These are phyloP conservation scores for Brassica cretica DNA, from an alignment of 345 rosid genomes.

Conservation along the genomic window DNA sequence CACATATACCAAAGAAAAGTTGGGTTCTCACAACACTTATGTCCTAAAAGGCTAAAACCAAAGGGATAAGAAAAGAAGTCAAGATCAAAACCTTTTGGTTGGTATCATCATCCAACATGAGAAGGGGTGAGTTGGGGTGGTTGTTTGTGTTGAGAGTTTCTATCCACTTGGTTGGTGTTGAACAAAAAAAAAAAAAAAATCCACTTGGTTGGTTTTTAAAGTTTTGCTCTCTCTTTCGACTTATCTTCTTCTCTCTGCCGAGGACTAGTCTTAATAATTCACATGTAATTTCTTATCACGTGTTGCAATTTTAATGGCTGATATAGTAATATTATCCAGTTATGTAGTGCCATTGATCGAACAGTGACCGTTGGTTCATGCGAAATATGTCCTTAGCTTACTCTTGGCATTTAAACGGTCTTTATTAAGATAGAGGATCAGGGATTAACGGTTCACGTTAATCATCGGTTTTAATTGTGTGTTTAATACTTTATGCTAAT, in stretches of 20 bases:
- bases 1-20: background rate
- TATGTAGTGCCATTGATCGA: background rate
- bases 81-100: constrained; percentile 32
- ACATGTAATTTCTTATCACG: background rate
- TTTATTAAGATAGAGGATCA: background rate
- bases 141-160: background rate
- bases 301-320: background rate
- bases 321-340: background rate
- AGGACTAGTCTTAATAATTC: background rate
- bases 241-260: background rate
- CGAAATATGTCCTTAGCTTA: constrained; percentile 24
- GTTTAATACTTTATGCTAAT: background rate
- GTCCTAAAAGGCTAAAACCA: background rate
- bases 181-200: background rate
- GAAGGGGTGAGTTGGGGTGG: background rate
- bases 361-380: constrained; percentile 18
- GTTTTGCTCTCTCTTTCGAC: background rate
- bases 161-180: constrained; percentile 19
- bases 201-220: constrained; percentile 21
- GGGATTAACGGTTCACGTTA: background rate
- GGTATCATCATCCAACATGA: constrained; percentile 15
- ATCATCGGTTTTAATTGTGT: background rate
- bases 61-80: constrained; percentile 11
- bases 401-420: background rate
- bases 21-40: background rate